phyloP scores from a whole-genome alignment of 1,139 yeast species.

The Casaregolazyma lundiana region DNA sequence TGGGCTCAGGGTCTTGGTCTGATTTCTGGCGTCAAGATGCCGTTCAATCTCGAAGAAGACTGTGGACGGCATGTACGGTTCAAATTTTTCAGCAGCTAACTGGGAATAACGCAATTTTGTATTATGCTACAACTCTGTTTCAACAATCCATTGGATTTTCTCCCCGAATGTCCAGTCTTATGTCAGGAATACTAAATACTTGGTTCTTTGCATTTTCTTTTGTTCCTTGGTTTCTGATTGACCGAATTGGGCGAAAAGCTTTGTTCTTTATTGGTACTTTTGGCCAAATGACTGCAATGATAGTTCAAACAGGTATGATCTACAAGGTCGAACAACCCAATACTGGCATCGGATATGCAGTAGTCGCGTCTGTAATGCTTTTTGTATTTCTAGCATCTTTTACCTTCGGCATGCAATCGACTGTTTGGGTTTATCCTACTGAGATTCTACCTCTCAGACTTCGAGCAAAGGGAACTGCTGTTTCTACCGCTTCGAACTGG shows the following conservation, averaged over 20 bases:
- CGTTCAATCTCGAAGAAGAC: slow-evolving; percentile 15
- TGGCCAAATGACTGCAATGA: slow-evolving; percentile 34
- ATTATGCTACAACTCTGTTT: slow-evolving; percentile 39
- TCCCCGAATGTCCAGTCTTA: slow-evolving; percentile 48
- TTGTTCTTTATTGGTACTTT: slow-evolving; percentile 40
- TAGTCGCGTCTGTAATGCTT: slow-evolving; percentile 25
- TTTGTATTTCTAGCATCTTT: slow-evolving; percentile 23
- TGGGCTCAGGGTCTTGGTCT: slow-evolving; percentile 18
- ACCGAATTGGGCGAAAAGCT: slow-evolving; percentile 48
- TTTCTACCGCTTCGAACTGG: slow-evolving; percentile 75
- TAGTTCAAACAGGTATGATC: slow-evolving; percentile 16
- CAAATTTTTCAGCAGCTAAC: slow-evolving; percentile 47
- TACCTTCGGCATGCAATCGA: slow-evolving; percentile 25
- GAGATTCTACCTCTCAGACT: slow-evolving; percentile 67
- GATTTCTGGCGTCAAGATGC: slow-evolving; percentile 16
- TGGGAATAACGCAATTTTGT: slow-evolving; percentile 60
- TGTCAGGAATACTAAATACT: slow-evolving; percentile 56
- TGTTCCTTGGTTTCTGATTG: slow-evolving; percentile 41
- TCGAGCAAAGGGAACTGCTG: slow-evolving; percentile 68
- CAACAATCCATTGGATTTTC: slow-evolving; percentile 43
- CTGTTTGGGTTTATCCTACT: slow-evolving; percentile 61
- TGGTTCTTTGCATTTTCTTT: slow-evolving; percentile 24
- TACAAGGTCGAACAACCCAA: slow-evolving; percentile 13
- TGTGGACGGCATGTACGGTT: slow-evolving; percentile 16
- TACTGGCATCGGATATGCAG: slow-evolving; percentile 20